These are phyloP conservation scores for Cupressus sempervirens DNA, from an alignment of 75 land plant species.

Conservation along the genomic window DNA sequence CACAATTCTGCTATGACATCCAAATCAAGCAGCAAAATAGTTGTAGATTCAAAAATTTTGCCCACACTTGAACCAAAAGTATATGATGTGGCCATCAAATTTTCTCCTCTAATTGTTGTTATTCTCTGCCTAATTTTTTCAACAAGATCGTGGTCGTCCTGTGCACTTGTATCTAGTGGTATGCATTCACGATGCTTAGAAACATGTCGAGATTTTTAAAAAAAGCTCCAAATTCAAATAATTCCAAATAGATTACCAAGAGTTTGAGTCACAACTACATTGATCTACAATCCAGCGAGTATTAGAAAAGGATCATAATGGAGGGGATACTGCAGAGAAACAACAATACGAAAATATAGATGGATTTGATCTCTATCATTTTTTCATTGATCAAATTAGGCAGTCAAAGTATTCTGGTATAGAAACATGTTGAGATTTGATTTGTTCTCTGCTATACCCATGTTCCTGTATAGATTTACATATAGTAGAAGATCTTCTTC, in stretches of 20 bases:
- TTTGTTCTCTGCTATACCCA: not conserved
- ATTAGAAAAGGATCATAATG: not conserved
- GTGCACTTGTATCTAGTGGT: constrained; percentile 6
- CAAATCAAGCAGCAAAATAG: not conserved
- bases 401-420: too few species aligned
- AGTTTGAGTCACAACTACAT: not conserved
- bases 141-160: not conserved
- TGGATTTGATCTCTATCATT: too few species aligned
- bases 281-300: not conserved
- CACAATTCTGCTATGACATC: too few species aligned
- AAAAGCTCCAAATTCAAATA: not conserved
- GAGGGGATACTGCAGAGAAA: not conserved
- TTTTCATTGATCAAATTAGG: too few species aligned
- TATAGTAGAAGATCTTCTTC: too few species aligned
- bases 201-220: not conserved
- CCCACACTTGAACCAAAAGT: not conserved
- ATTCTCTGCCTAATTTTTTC: not conserved
- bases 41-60: too few species aligned
- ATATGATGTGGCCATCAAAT: not conserved
- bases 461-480: not conserved
- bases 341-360: not conserved
- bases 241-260: not conserved
- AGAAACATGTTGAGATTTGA: too few species aligned
- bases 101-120: not conserved
- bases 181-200: not conserved